These are phyloP conservation scores for Apiospora saccharicola DNA, from an alignment of 2,329 filamentous ascomycete genomes.

Conservation along the genomic window DNA sequence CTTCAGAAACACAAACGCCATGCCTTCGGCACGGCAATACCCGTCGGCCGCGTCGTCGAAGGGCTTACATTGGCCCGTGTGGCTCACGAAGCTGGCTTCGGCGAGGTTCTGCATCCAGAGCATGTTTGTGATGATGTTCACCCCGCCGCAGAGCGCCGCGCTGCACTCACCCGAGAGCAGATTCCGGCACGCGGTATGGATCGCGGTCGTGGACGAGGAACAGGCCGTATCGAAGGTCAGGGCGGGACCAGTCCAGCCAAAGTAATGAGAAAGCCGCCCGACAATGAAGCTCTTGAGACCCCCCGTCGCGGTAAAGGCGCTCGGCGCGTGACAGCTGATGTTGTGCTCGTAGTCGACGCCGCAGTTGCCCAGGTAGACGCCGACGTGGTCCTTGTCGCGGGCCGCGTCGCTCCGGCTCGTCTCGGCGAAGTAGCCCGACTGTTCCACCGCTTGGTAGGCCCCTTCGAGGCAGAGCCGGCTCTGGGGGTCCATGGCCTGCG, in stretches of 20 bases:
- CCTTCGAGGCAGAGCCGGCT: constrained; percentile 37
- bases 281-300: constrained; percentile 41
- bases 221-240: constrained; percentile 48
- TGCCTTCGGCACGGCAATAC: constrained; percentile 61
- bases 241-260: constrained; percentile 46
- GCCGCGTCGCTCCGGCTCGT: too few species aligned
- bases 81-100: constrained; percentile 49
- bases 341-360: constrained; percentile 39
- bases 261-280: constrained; percentile 44
- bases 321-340: constrained; percentile 35
- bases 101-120: constrained; percentile 35
- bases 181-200: constrained; percentile 44
- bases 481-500: constrained; percentile 40
- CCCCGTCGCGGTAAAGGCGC: constrained; percentile 45
- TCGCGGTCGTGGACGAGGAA: constrained; percentile 45
- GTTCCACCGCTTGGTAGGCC: constrained; percentile 33
- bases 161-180: constrained; percentile 42
- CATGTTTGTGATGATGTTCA: constrained; percentile 45
- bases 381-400: constrained; percentile 36
- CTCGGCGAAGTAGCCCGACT: constrained; percentile 30
- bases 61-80: constrained; percentile 55
- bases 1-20: constrained; percentile 58
- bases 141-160: constrained; percentile 48
- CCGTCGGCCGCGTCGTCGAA: constrained; percentile 59
- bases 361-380: constrained; percentile 38